Conservation (phyloP, 2,329 filamentous ascomycete genomes). For the Fusarium staphyleae region DNA sequence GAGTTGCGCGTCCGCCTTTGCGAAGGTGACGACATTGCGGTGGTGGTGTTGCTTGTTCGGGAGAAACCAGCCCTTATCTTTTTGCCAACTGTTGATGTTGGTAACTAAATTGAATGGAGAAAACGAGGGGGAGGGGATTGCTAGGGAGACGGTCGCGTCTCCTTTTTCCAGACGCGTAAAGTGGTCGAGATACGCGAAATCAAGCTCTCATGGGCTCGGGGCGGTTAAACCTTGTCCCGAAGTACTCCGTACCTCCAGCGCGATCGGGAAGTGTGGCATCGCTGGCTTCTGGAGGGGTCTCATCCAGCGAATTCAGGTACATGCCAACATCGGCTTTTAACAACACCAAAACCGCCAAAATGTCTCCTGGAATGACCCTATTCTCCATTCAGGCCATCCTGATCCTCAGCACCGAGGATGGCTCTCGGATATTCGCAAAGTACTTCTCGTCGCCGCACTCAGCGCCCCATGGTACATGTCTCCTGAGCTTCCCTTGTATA, state of each 20-base stretch:
- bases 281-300: slow-evolving; percentile 44
- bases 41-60: slow-evolving; percentile 11
- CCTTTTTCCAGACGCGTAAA: slow-evolving; percentile 49
- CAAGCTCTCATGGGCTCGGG: slow-evolving; percentile 19
- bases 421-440: slow-evolving; percentile 90
- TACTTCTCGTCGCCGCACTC: slow-evolving; percentile 77
- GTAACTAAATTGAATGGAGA: slow-evolving; percentile 30
- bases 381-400: slow-evolving; percentile 80
- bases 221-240: slow-evolving; percentile 46
- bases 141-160: slow-evolving; percentile 40
- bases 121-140: slow-evolving; percentile 40
- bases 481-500: slow-evolving; percentile 24
- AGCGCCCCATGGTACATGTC: slow-evolving; percentile 48
- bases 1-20: slow-evolving; percentile 61
- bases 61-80: slow-evolving; percentile 15
- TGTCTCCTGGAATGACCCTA: slow-evolving; percentile 78
- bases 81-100: slow-evolving; percentile 32
- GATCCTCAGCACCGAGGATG: slow-evolving; percentile 84
- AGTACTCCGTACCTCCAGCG: slow-evolving; percentile 23
- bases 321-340: slow-evolving; percentile 24
- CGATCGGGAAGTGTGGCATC: slow-evolving; percentile 37
- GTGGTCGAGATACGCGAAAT: slow-evolving; percentile 44
- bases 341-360: slow-evolving; percentile 46
- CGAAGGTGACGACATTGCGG: slow-evolving; percentile 52
- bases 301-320: slow-evolving; percentile 29